phyloP scores from a whole-genome alignment of 495 filamentous ascomycete genomes.

The Trichocladium uniseriatum region DNA sequence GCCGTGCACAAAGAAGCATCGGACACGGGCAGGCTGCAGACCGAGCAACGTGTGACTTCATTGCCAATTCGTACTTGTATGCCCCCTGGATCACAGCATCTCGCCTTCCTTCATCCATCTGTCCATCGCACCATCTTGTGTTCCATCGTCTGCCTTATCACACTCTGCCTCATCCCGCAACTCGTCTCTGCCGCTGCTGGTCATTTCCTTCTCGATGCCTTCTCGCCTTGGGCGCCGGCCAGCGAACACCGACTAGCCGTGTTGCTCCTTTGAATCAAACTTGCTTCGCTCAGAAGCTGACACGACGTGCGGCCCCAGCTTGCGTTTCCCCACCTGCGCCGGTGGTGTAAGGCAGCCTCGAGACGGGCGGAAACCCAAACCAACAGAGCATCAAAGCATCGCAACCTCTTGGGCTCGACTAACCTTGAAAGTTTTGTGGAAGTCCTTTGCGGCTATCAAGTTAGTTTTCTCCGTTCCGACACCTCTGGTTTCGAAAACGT shows the following conservation, averaged over 20 bases:
- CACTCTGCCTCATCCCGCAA: not conserved
- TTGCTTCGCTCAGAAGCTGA: conserved; percentile 16
- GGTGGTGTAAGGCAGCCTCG: conserved; percentile 17
- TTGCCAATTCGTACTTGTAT: conserved; percentile 3
- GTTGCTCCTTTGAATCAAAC: not conserved
- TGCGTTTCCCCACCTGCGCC: conserved; percentile 16
- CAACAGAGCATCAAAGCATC: not conserved
- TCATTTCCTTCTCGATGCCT: not conserved
- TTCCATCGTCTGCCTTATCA: not conserved
- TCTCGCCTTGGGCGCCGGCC: not conserved
- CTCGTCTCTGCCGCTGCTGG: not conserved
- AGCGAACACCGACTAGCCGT: not conserved
- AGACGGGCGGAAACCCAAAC: conserved; percentile 13
- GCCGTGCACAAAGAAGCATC: not conserved
- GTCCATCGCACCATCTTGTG: not conserved
- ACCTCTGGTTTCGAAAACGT: not conserved
- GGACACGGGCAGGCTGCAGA: not conserved
- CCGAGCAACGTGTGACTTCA: conserved; percentile 18
- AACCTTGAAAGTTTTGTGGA: not conserved
- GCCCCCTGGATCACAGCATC: conserved; percentile 6
- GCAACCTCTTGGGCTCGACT: not conserved
- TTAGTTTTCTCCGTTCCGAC: conserved; percentile 5
- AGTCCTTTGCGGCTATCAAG: not conserved
- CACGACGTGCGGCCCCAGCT: conserved; percentile 9
- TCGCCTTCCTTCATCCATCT: not conserved